These are phyloP conservation scores for Wickerhamiella alocasiicola DNA, from an alignment of 805 yeast genomes.

Conservation along the genomic window DNA sequence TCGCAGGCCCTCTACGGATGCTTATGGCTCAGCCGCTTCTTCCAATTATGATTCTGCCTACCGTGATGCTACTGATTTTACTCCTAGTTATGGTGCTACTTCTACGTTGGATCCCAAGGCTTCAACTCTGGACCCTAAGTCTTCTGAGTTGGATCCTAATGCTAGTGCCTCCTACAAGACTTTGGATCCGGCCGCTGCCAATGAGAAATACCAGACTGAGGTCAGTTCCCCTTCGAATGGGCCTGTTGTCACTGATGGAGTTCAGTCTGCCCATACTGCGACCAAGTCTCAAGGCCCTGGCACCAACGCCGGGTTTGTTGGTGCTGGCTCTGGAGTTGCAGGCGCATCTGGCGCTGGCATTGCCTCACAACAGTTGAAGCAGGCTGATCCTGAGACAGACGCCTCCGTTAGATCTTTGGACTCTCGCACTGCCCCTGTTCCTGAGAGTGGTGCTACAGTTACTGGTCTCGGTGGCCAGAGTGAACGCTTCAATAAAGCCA, in stretches of 20 bases:
- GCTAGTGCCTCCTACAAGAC: slow-evolving; percentile 6
- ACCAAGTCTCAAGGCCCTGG: slow-evolving; percentile 5
- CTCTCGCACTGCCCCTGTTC: slow-evolving; percentile 10
- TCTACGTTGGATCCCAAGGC: neutral
- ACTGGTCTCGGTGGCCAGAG: slow-evolving; percentile 1
- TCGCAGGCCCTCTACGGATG: neutral
- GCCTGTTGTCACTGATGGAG: slow-evolving; percentile 8
- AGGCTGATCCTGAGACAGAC: neutral
- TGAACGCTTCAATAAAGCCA: neutral
- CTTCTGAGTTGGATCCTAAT: too few species aligned
- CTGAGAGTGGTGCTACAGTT: slow-evolving; percentile 8
- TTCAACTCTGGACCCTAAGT: neutral
- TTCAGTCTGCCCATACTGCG: slow-evolving; percentile 1
- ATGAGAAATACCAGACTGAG: slow-evolving; percentile 3
- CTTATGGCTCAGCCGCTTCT: neutral
- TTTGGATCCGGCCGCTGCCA: slow-evolving; percentile 6
- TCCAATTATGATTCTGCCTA: neutral
- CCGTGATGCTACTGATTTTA: neutral
- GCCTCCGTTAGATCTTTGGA: slow-evolving; percentile 8
- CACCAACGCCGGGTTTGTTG: slow-evolving; percentile 1
- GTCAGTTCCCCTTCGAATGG: neutral
- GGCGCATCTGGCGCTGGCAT: neutral
- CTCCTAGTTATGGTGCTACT: neutral
- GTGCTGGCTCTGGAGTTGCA: neutral
- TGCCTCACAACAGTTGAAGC: neutral